Conservation (phyloP, 2,329 filamentous ascomycete genomes). For the Sporothrix mexicana region DNA sequence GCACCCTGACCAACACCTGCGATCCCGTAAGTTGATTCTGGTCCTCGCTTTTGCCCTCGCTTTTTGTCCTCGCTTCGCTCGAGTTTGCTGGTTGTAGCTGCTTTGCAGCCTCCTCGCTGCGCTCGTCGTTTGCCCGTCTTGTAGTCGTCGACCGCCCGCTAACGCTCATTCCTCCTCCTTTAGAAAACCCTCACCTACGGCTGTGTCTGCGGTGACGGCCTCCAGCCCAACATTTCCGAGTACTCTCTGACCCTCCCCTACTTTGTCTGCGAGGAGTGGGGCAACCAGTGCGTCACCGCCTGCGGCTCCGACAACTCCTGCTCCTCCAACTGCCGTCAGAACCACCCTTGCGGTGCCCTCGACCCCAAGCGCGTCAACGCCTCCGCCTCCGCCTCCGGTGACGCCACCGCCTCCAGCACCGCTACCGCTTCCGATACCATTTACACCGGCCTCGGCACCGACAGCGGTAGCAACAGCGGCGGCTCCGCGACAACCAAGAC, state of each 20-base stretch:
- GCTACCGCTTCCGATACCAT: conserved; percentile 42
- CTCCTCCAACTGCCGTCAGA: conserved; percentile 62
- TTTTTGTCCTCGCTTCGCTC: neutral
- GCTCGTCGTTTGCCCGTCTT: neutral
- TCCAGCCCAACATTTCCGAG: conserved; percentile 73
- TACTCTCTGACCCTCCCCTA: conserved; percentile 81
- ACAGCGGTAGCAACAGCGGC: conserved; percentile 21
- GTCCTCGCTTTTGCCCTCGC: neutral
- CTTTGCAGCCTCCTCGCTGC: conserved; percentile 28
- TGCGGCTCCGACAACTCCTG: conserved; percentile 66
- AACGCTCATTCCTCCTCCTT: neutral
- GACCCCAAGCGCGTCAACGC: conserved; percentile 66
- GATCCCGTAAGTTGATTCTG: conserved; percentile 59
- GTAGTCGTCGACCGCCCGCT: neutral
- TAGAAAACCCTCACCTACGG: conserved; percentile 68
- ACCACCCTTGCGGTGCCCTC: conserved; percentile 76
- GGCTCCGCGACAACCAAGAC: conserved; percentile 14
- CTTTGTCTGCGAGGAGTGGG: conserved; percentile 75
- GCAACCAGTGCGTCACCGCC: conserved; percentile 66
- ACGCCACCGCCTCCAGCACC: conserved; percentile 46
- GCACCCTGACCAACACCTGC: conserved; percentile 67
- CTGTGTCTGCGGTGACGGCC: conserved; percentile 72
- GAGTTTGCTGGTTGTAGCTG: conserved; percentile 29
- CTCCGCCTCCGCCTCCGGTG: conserved; percentile 54
- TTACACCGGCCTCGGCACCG: conserved; percentile 46